phyloP scores from a whole-genome alignment of 495 filamentous ascomycete species.

The Penicillium maclennaniae region DNA sequence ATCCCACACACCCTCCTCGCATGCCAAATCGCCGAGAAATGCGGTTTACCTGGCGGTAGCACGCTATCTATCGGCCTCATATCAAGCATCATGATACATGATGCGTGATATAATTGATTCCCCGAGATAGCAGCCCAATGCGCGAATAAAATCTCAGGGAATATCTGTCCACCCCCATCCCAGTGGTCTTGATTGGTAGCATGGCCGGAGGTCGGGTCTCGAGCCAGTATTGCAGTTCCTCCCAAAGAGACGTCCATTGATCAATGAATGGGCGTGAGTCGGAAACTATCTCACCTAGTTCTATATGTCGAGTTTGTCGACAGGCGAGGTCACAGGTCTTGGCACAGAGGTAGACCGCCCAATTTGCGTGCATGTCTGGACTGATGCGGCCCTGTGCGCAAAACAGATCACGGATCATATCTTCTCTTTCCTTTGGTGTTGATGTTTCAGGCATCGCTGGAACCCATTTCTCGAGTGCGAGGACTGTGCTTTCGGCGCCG shows the following conservation, averaged over 20 bases:
- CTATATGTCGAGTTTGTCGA: constrained; percentile 22
- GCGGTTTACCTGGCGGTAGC: constrained; percentile 16
- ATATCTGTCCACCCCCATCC: constrained; percentile 24
- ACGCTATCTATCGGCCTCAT: constrained; percentile 25
- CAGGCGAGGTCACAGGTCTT: constrained; percentile 33
- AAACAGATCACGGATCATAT: constrained; percentile 21
- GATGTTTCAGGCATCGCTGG: constrained; percentile 17
- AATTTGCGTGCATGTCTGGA: constrained; percentile 37
- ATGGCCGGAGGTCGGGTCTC: constrained; percentile 31
- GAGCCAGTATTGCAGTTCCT: constrained; percentile 38
- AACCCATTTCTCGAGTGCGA: constrained; percentile 32
- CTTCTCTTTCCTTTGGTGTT: constrained; percentile 13
- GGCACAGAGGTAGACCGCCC: constrained; percentile 38
- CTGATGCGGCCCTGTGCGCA: constrained; percentile 18
- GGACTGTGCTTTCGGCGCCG: constrained; percentile 33
- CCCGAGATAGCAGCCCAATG: constrained; percentile 41
- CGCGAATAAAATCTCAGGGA: constrained; percentile 37
- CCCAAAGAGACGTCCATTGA: constrained; percentile 34
- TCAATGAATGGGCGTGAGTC: constrained; percentile 18
- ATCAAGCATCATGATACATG: constrained; percentile 37
- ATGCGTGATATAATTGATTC: constrained; percentile 43
- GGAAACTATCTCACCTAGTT: constrained; percentile 24
- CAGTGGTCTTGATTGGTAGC: constrained; percentile 27
- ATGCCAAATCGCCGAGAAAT: constrained; percentile 36
- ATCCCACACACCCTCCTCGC: constrained; percentile 44